Evolutionary conservation across 208 protist genomes (phyloP).

Genomic region (Leishmania amazonensis): DNA sequence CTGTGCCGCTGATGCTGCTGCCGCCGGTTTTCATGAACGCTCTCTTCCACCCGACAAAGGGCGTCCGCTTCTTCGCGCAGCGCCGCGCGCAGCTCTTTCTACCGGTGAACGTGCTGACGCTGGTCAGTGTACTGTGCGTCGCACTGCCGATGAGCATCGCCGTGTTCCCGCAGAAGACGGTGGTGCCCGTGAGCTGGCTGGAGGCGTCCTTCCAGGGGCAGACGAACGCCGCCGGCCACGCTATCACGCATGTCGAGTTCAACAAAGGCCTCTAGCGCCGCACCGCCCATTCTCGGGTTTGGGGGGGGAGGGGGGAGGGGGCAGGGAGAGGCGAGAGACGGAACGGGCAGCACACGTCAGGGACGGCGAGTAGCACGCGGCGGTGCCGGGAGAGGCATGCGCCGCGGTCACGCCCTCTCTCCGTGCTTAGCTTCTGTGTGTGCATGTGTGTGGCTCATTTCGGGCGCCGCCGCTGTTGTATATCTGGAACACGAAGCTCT

Average conservation of each 20-base stretch:
- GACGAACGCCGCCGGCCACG: constrained; percentile 39
- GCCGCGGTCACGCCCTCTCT: not conserved
- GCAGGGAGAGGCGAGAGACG: not conserved
- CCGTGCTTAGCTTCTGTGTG: not conserved
- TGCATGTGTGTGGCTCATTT: not conserved
- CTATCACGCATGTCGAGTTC: constrained; percentile 43
- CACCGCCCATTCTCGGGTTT: not conserved
- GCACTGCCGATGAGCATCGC: constrained; percentile 62
- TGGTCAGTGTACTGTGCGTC: constrained; percentile 45
- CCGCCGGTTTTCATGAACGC: constrained; percentile 72
- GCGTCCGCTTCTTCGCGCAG: constrained; percentile 38
- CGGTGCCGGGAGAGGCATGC: not conserved
- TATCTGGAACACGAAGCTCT: not conserved
- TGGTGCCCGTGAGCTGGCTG: constrained; percentile 41
- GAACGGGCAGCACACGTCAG: not conserved
- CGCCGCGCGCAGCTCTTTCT: constrained; percentile 41
- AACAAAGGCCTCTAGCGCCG: constrained; percentile 51
- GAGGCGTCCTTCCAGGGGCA: constrained; percentile 41
- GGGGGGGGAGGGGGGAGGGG: not conserved
- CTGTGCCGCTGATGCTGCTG: constrained; percentile 68
- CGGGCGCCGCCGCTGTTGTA: too few species aligned
- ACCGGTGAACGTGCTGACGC: constrained; percentile 49
- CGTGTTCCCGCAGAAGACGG: constrained; percentile 58
- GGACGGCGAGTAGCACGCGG: not conserved
- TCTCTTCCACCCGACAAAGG: constrained; percentile 40